Base-by-base conservation (phyloP, 345 rosid species). In the Erodium maritimum region DNA sequence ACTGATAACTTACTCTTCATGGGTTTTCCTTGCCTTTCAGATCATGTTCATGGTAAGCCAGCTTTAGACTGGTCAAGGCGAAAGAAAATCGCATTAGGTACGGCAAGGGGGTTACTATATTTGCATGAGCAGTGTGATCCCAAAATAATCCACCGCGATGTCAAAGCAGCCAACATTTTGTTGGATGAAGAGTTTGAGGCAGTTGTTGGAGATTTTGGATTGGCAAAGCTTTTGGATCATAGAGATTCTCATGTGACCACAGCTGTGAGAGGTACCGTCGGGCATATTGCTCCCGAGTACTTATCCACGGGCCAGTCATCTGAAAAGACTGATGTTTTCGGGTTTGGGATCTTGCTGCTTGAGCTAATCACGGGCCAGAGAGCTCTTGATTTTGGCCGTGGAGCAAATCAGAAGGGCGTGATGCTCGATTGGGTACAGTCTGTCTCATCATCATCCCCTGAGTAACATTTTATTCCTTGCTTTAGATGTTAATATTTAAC, bases 101-200 rank as follows among this genome's bases (percentile, higher is more conserved):
- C 96, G 1, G 96, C 96, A 2, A 76, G 95, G 46, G 95, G 95
- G 10, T 71, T 89, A 1, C 77, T 86, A 42, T 89, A 89, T 65
- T 76, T 89, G 59, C 96, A 89, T 0, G 96, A 89, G 79, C 96
- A 88, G 46, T 85, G 96, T 34, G 96, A 88, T 53, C 96, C 90
- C 0, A 88, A 86, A 77, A 86, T 88, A 14, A 88, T 88, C 56
- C 96, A 88, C 67, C 76, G 94, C 1, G 96, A 88, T 67, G 96
- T 88, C 73, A 88, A 88, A 65, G 96, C 96, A 0, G 96, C 94
- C 72, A 88, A 85, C 69, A 88, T 88, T 65, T 70, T 88, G 56
- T 67, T 85, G 73, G 96, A 88, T 72, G 88, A 80, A 62, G 90
- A 83, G 53, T 86, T 86, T 58, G 96, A 89, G 66, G 96, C 94